Conservation (phyloP, 225 moss, liverwort and hornwort species). For the Polytrichum commune region DNA sequence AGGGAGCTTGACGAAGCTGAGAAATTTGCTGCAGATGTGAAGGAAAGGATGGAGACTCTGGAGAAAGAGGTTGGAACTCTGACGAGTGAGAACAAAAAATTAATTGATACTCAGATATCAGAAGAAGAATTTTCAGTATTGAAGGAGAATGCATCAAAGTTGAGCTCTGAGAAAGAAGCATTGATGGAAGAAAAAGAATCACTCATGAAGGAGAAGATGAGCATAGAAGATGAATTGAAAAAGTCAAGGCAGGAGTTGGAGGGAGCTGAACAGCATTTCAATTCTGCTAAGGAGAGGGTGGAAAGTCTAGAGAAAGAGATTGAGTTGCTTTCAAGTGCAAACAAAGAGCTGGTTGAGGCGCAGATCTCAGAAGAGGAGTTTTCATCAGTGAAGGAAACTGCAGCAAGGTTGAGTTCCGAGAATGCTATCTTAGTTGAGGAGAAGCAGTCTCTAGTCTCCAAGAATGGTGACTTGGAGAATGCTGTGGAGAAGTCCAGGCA, state of each 20-base stretch:
- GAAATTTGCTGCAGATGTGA: slow-evolving; percentile 17
- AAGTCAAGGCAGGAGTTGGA: slow-evolving; percentile 23
- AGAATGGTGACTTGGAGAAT: slow-evolving; percentile 25
- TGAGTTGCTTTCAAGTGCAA: slow-evolving; percentile 17
- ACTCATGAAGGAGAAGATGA: slow-evolving; percentile 24
- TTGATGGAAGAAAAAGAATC: slow-evolving; percentile 19
- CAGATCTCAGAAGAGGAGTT: slow-evolving; percentile 33
- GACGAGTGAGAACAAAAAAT: slow-evolving; percentile 15
- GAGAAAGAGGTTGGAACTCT: slow-evolving; percentile 25
- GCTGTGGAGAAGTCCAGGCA: slow-evolving; percentile 19
- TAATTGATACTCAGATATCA: slow-evolving; percentile 24
- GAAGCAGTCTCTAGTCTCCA: slow-evolving; percentile 12
- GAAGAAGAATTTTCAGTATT: slow-evolving; percentile 30
- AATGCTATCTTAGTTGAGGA: slow-evolving; percentile 18
- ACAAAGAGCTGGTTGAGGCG: slow-evolving; percentile 14
- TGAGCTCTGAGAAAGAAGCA: slow-evolving; percentile 15
- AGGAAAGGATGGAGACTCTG: slow-evolving; percentile 18
- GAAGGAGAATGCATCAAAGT: slow-evolving; percentile 18
- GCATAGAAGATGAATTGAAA: slow-evolving; percentile 23
- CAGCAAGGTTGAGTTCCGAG: slow-evolving; percentile 12
- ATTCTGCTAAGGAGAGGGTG: slow-evolving; percentile 15
- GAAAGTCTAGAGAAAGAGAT: slow-evolving; percentile 25
- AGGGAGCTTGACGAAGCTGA: slow-evolving; percentile 25
- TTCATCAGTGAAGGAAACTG: slow-evolving; percentile 25
- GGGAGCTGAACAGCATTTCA: slow-evolving; percentile 18